Evolutionary conservation across 805 yeast genomes (phyloP).

Genomic region (Starmerella sirachaensis): DNA sequence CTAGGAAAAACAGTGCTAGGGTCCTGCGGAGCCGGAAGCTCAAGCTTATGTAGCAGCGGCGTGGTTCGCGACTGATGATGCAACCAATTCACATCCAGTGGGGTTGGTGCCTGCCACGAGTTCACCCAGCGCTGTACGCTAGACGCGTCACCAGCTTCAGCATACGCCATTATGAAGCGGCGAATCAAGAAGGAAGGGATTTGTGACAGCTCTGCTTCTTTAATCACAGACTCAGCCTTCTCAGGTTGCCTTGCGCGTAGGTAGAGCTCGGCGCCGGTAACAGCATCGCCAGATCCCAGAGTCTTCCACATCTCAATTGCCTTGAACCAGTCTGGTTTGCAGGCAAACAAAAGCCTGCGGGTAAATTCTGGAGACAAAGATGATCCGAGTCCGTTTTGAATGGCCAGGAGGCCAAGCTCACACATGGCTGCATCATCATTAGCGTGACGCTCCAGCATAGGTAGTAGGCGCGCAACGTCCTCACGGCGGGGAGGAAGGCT

Average conservation of each 20-base stretch:
- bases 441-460: constrained; percentile 9
- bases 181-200: constrained; percentile 5
- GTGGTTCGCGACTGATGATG: constrained; percentile 3
- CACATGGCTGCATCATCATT: not conserved
- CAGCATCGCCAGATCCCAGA: not conserved
- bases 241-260: constrained; percentile 9
- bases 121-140: constrained; percentile 12
- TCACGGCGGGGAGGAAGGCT: constrained; percentile 4
- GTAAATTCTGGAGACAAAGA: no score
- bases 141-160: not conserved
- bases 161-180: constrained; percentile 4
- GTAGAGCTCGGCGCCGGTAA: constrained; percentile 9
- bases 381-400: not conserved
- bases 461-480: constrained; percentile 8
- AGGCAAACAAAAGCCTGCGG: no score
- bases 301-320: constrained; percentile 15
- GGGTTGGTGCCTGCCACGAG: constrained; percentile 14
- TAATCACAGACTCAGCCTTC: constrained; percentile 9
- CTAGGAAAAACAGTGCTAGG: not conserved
- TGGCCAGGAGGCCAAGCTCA: constrained; percentile 13
- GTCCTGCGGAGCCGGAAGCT: constrained; percentile 5
- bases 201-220: not conserved
- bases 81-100: constrained; percentile 17
- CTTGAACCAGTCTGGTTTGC: constrained; percentile 13
- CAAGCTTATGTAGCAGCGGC: not conserved